Base-by-base conservation (phyloP, 371 early-diverging fungal species). In the Scutellospora calospora region DNA sequence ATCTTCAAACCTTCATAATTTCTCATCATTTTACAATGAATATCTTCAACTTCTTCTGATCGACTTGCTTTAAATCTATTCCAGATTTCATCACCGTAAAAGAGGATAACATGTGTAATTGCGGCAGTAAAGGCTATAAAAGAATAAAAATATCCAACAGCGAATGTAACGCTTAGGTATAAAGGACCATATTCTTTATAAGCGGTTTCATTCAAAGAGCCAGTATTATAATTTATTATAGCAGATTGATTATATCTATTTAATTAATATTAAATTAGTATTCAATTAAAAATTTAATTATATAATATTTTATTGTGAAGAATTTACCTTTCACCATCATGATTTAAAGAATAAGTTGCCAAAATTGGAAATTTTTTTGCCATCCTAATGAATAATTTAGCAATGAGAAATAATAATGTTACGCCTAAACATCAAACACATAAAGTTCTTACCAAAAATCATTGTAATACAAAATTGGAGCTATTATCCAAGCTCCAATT, bases 41-140 rank as follows among this genome's bases (percentile, higher is more conserved):
- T 76, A 87, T 89, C 82, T 84, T 89, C 82, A n/a, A 18, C 63
- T 82, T 88, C 75, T 86, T 81, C 51, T 83, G 82, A 59, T 54
- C 86, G 84, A 22, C 84, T 82, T 76, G 88, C 82, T 16, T 83
- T 78, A 35, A 88, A 65, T 29, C 86, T 85, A 8, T 41, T 35
- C 83, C 79, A 83, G 22, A 88, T 87, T 54, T 90, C 90, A 76
- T 83, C 66, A 31, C 89, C 88, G 77, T 92, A 87, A 84, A 90
- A 88, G 68, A 92, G 82, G 18, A 83, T 78, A 2, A 87, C 89
- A 80, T 92, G 90, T 5, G 87, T 86, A 16, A 92, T 84, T 51
- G 90, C 85, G 2, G 91, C 87, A 5, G 88, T 85, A 4, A 92
- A 83, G 0, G 88, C 85, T 18, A 90, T 89, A 59, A 91, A 87